Percentiles rank a stretch among this genome's conserved stretches.
These are phyloP conservation scores for Rubia peregrina DNA, from an alignment of 305 asterid genomes.

Conservation along the genomic window DNA sequence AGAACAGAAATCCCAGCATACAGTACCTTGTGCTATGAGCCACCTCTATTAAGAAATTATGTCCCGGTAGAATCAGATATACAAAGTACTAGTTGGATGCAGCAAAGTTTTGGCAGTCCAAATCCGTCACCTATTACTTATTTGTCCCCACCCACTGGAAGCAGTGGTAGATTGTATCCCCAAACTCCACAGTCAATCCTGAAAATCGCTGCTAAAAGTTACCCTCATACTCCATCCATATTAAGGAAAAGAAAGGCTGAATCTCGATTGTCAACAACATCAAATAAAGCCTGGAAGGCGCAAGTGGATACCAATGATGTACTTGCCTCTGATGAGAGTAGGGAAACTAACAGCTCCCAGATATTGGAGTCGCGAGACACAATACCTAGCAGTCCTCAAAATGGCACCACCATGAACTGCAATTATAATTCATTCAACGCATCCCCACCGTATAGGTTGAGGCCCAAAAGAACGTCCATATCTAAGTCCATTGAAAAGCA, in stretches of 20 bases:
- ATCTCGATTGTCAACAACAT: slow-evolving; percentile 20
- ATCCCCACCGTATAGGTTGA: slow-evolving; percentile 84
- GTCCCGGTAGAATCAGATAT: slow-evolving; percentile 29
- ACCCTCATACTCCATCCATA: slow-evolving; percentile 84
- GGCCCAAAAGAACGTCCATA: slow-evolving; percentile 53
- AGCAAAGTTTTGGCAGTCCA: slow-evolving; percentile 39
- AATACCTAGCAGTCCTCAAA: slow-evolving; percentile 26
- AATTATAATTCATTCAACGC: slow-evolving; percentile 44
- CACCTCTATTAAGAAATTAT: slow-evolving; percentile 42
- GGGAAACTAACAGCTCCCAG: slow-evolving; percentile 32
- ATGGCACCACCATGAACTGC: slow-evolving; percentile 29
- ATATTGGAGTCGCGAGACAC: slow-evolving; percentile 24
- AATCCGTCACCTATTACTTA: slow-evolving; percentile 34
- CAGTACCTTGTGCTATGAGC: slow-evolving; percentile 62
- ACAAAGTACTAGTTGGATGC: slow-evolving; percentile 31
- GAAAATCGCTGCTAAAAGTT: slow-evolving; percentile 76
- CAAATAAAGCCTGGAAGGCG: slow-evolving; percentile 21
- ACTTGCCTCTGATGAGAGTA: slow-evolving; percentile 16
- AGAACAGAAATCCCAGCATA: slow-evolving; percentile 33
- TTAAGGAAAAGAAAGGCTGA: slow-evolving; percentile 60
- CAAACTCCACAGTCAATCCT: slow-evolving; percentile 82
- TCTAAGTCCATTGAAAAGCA: slow-evolving; percentile 81
- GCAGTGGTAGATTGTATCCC: slow-evolving; percentile 30
- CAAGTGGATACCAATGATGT: slow-evolving; percentile 3
- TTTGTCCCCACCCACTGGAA: slow-evolving; percentile 59